Evolutionary conservation across 2,329 filamentous ascomycete genomes (phyloP), one percentile per base, ranked within the genome.

Genomic region (Fusarium stilboides): DNA sequence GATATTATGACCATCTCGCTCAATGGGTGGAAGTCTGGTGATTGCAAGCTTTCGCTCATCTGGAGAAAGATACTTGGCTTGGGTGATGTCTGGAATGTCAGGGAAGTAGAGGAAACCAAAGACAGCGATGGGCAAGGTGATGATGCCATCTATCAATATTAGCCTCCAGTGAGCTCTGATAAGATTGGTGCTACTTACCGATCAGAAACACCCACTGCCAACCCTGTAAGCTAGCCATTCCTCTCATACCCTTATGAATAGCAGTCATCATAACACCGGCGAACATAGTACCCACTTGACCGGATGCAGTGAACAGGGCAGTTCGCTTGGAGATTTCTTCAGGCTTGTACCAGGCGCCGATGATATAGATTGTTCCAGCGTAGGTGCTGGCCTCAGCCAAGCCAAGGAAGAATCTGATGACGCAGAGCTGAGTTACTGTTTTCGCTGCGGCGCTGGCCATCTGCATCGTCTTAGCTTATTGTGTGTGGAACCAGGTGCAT

Each of bases 261-360:
- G 83, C 85, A 0, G 84, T 84, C 73, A 88, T 86, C 65, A 89
- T 83, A 49, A 87, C 86, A 0, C 87, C 88, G 2, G 84, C 83
- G 57, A 89, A 88, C 83, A 89, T 86, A 0, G 82, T 87, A 0
- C 87, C 87, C 0, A 85, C 84, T 4, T 88, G 81, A 1, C 86
- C 87, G 7, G 85, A 85, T 2, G 84, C 82, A 7, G 85, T 88
- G 71, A 90, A 90, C 17, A 90, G 83, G 12, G 86, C 87, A 3
- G 82, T 85, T 2, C 88, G 82, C 70, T 89, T 90, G 1, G 86
- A 85, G 0, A 90, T 83, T 62, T 89, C 88, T 12, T 80, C 78
- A 1, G 82, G 80, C 1, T 72, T 89, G 15, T 89, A 89, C 87
- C 87, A 89, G 0, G 84, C 76, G 1, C 79, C 79, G 3, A 81